A percentile compares a stretch with the other conserved stretches of the same genome.
Evolutionary conservation across 1,284 basidiomycete genomes (phyloP).

Genomic region (Marasmius oreades): DNA sequence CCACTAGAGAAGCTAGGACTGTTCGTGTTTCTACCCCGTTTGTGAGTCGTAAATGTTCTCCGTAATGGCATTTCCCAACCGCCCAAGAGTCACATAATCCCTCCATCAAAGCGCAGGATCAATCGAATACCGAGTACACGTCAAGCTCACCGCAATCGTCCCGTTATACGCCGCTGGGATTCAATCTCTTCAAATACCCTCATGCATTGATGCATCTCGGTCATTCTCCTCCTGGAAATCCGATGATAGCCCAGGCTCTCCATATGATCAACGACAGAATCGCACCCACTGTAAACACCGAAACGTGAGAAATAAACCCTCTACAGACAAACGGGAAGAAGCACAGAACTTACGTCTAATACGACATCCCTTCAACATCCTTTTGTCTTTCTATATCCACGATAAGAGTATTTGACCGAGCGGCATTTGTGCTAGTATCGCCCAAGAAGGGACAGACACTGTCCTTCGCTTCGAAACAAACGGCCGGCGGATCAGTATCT

Average conservation of each 20-base stretch:
- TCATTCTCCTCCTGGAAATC: constrained; percentile 63
- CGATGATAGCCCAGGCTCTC: constrained; percentile 51
- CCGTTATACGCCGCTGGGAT: constrained; percentile 47
- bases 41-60: constrained; percentile 45
- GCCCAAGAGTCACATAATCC: constrained; percentile 69
- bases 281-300: constrained; percentile 61
- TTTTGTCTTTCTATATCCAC: constrained; percentile 51
- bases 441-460: constrained; percentile 66
- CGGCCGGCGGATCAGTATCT: constrained; percentile 78
- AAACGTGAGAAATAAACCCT: constrained; percentile 25
- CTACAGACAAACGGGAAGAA: background rate
- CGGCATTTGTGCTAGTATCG: constrained; percentile 84
- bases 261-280: constrained; percentile 74
- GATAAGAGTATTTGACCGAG: constrained; percentile 74
- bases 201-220: constrained; percentile 71
- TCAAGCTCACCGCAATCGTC: constrained; percentile 37
- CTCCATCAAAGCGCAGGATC: constrained; percentile 27
- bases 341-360: constrained; percentile 35
- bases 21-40: constrained; percentile 60
- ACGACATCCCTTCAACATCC: constrained; percentile 27
- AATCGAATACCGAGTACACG: background rate
- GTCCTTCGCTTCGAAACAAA: constrained; percentile 69
- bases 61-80: constrained; percentile 59
- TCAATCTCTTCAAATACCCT: constrained; percentile 53
- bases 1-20: constrained; percentile 28